A percentile compares a stretch with the other conserved stretches of the same genome.
These are phyloP conservation scores for Yamadazyma conglobata DNA, from an alignment of 1,139 yeast genomes.

Conservation along the genomic window DNA sequence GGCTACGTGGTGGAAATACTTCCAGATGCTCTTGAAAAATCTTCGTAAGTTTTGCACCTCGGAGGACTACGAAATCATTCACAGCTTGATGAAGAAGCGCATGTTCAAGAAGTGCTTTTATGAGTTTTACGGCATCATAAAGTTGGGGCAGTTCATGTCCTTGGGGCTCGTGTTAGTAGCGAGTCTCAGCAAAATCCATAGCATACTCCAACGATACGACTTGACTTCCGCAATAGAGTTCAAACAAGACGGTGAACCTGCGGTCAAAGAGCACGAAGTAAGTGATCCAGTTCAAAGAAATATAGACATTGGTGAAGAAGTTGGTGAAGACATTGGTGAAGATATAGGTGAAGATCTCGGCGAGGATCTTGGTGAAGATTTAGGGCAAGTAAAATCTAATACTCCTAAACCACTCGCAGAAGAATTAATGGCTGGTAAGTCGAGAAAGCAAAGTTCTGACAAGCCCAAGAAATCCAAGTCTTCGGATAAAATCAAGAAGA, in stretches of 20 bases:
- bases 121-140: conserved; percentile 64
- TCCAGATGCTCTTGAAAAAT: conserved; percentile 61
- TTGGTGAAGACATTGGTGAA: conserved; percentile 15
- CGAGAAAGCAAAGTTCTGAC: conserved; percentile 12
- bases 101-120: conserved; percentile 51
- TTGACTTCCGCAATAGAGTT: not conserved
- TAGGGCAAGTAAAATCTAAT: not conserved
- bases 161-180: conserved; percentile 73
- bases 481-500: conserved; percentile 34
- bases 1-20: conserved; percentile 71
- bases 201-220: conserved; percentile 21
- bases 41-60: conserved; percentile 34
- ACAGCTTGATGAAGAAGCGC: conserved; percentile 30
- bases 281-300: conserved; percentile 14
- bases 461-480: conserved; percentile 15
- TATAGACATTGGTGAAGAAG: not conserved
- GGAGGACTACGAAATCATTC: conserved; percentile 22
- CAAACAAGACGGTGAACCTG: not conserved
- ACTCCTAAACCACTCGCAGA: no score
- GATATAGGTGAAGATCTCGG: conserved; percentile 20
- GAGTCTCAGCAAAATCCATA: conserved; percentile 44
- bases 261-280: conserved; percentile 10
- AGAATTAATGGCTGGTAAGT: conserved; percentile 1
- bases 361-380: not conserved
- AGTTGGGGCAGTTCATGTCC: conserved; percentile 74